These are phyloP conservation scores for Acanthamoeba sp. DNA, from an alignment of 208 protist species.

Conservation along the genomic window DNA sequence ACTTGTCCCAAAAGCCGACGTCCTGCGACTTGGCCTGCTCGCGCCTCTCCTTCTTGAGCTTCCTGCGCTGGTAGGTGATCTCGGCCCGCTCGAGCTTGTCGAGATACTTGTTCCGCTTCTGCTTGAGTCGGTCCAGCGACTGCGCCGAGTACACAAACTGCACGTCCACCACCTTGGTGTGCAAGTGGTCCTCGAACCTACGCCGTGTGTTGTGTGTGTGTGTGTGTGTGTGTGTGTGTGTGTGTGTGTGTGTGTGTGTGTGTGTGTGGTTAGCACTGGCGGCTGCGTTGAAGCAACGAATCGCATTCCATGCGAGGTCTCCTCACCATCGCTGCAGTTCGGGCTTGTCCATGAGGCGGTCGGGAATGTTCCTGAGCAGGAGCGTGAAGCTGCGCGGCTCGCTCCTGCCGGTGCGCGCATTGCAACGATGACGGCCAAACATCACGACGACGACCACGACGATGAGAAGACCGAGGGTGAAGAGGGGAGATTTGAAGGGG, in stretches of 20 bases:
- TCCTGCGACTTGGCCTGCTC: background rate
- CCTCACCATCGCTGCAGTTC: conserved; percentile 34
- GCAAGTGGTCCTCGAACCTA: conserved; percentile 53
- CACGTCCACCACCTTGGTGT: conserved; percentile 3
- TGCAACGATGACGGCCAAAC: background rate
- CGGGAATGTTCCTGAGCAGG: background rate
- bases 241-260: no score
- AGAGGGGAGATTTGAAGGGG: background rate
- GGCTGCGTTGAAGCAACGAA: no score
- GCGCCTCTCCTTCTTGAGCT: background rate
- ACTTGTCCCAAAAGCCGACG: background rate
- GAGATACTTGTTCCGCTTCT: conserved; percentile 31
- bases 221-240: background rate
- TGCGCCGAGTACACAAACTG: conserved; percentile 28
- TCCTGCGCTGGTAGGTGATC: background rate
- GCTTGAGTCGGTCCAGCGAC: conserved; percentile 15
- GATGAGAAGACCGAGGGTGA: no score
- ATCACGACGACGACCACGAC: no score
- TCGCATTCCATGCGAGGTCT: no score
- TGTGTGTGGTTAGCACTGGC: no score
- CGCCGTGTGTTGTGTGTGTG: background rate
- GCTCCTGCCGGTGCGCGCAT: no score
- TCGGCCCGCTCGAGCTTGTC: conserved; percentile 38
- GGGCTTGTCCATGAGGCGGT: conserved; percentile 27
- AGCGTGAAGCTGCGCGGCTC: conserved; percentile 41